Evolutionary conservation across 129 eudicot species (phyloP), one percentile per base, ranked within the genome.

Genomic region (Flaveria linearis): DNA sequence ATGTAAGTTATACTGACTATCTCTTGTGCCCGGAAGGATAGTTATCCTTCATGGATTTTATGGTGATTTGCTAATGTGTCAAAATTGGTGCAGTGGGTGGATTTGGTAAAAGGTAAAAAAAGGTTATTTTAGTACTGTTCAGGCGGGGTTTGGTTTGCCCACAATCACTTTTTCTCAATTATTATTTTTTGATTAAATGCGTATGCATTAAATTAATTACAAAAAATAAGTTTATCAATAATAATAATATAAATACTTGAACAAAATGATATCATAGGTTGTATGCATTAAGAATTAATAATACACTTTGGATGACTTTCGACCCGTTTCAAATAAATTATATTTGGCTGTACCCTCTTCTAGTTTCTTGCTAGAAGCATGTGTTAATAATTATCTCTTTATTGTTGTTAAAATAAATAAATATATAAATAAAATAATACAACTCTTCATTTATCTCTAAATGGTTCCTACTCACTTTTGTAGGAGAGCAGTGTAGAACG

Each of bases 401-500:
- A 36, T 36, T 36, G 39, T 33, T 5, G 41, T 36, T 36, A 0
- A 36, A 5, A 36, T 5, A 36, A 36, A 36, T 5, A 36, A 36
- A 36, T 36, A 36, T 4, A 36, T 5, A 36, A 36, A 36, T 36
- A 36, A 36, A 36, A 36, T 36, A 36, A 36, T 36, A 36, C 41
- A 62, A 26, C 68, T 1, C 2, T 15, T 17, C 20, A 30, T 13
- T 62, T 3, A 28, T 62, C 43, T 30, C 43, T 62, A 62, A 62
- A 30, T 28, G 68, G 45, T 30, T 28, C 42, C 30, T 73, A 50
- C 65, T 33, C 26, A 47, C 50, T 26, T 76, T 78, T 76, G 64
- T 75, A 88, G 93, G 93, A 88, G 63, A 88, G 93, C 73, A 84
- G 88, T 74, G 90, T 88, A 45, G 93, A 88, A 80, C 78, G 87